These are phyloP conservation scores for Clitocybe nebularis DNA, from an alignment of 1,284 basidiomycete species.

Conservation along the genomic window DNA sequence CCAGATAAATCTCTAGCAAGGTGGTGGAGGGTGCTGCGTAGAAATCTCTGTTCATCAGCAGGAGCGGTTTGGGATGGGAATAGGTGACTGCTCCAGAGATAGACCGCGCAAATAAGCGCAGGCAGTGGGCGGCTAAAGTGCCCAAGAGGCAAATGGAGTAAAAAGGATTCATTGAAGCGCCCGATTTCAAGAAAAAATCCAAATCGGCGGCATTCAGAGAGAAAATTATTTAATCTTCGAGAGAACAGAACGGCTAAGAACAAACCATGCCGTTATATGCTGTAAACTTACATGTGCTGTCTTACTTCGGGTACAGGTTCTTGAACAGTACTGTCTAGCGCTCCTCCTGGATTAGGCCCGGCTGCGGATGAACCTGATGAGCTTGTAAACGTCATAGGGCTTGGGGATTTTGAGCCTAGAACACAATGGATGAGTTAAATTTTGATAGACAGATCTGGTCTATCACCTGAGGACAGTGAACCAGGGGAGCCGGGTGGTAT, in stretches of 20 bases:
- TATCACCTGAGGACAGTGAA: slow-evolving; percentile 4
- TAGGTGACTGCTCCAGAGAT: slow-evolving; percentile 37
- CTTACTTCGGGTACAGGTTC: too few species aligned
- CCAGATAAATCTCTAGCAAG: slow-evolving; percentile 25
- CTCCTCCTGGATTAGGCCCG: too few species aligned
- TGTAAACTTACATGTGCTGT: too few species aligned
- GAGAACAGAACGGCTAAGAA: too few species aligned
- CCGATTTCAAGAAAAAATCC: slow-evolving; percentile 35
- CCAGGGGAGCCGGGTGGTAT: slow-evolving; percentile 9
- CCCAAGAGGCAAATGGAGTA: slow-evolving; percentile 23
- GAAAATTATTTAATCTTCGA: slow-evolving; percentile 32
- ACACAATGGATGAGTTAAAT: not conserved
- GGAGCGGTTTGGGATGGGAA: slow-evolving; percentile 19
- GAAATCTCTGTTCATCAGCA: slow-evolving; percentile 24
- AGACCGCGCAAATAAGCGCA: slow-evolving; percentile 36
- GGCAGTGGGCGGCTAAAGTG: slow-evolving; percentile 33
- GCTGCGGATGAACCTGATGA: not conserved
- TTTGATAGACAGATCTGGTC: slow-evolving; percentile 2
- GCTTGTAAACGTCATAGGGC: not conserved
- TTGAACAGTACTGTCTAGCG: too few species aligned
- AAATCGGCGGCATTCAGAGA: slow-evolving; percentile 28
- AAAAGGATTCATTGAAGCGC: slow-evolving; percentile 26
- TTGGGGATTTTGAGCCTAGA: slow-evolving; percentile 18
- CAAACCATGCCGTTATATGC: too few species aligned
- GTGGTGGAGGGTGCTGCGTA: slow-evolving; percentile 33